Evolutionary conservation across 768 basidiomycete species (phyloP).

Genomic region (Leucocoprinus sp.): DNA sequence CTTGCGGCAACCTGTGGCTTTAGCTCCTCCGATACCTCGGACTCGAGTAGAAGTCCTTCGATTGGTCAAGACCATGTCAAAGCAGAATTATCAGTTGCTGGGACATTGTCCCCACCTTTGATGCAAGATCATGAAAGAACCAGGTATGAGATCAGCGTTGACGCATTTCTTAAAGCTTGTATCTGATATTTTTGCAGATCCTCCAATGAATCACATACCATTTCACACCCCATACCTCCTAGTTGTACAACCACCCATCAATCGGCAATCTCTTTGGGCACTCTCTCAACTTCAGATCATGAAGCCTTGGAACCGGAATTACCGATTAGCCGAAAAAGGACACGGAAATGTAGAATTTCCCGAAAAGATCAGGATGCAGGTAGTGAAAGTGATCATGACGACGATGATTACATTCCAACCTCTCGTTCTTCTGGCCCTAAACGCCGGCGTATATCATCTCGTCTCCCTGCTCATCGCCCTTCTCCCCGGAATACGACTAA

Average conservation of each 20-base stretch:
- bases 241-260: slow-evolving; percentile 6
- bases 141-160: slow-evolving; percentile 2
- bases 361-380: slow-evolving; percentile 20
- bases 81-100: background rate
- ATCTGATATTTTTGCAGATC: slow-evolving; percentile 1
- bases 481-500: background rate
- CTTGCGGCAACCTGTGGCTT: slow-evolving; percentile 4
- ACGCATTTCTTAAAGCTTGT: background rate
- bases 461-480: background rate
- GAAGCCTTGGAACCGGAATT: background rate
- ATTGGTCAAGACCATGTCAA: background rate
- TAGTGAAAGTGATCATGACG: slow-evolving; percentile 31
- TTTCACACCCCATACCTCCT: slow-evolving; percentile 5
- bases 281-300: slow-evolving; percentile 7
- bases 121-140: background rate
- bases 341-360: background rate
- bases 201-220: background rate
- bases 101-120: background rate
- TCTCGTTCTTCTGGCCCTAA: slow-evolving; percentile 12
- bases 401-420: slow-evolving; percentile 39
- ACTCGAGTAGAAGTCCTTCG: slow-evolving; percentile 6
- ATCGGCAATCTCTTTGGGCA: slow-evolving; percentile 10
- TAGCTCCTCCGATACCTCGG: slow-evolving; percentile 7
- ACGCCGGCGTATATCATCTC: slow-evolving; percentile 4
- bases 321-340: background rate